phyloP scores from a whole-genome alignment of 2,329 filamentous ascomycete genomes.

The Cytospora chrysosperma region DNA sequence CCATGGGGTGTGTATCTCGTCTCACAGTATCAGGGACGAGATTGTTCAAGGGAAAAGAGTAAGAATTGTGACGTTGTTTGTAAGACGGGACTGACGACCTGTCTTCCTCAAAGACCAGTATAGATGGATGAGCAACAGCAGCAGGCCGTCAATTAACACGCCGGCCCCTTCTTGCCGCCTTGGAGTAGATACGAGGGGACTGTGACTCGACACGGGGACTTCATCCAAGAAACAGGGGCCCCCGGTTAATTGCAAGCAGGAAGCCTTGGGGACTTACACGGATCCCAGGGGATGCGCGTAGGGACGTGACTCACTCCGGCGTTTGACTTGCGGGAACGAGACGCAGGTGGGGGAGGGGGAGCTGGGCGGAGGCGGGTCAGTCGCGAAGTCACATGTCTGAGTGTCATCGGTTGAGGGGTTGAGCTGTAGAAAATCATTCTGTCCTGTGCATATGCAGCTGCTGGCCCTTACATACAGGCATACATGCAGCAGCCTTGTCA shows the following conservation, averaged over 20 bases:
- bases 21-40: not conserved
- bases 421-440: too few relatives aligned
- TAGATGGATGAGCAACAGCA: not conserved
- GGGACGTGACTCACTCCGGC: constrained; percentile 8
- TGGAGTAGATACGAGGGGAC: not conserved
- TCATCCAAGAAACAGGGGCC: not conserved
- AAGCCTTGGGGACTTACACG: not conserved
- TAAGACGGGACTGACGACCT: too few relatives aligned
- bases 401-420: not conserved
- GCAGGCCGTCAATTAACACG: constrained; percentile 6
- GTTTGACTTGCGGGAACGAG: not conserved
- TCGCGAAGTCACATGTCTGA: constrained; percentile 18
- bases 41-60: too few relatives aligned
- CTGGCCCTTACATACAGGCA: not conserved
- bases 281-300: not conserved
- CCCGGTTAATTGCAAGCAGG: not conserved
- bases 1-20: constrained; percentile 41
- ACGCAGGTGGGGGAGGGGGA: not conserved
- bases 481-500: not conserved
- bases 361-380: not conserved
- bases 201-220: constrained; percentile 18
- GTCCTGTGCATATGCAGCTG: not conserved
- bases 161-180: not conserved
- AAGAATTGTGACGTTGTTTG: too few relatives aligned
- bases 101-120: too few relatives aligned